These are phyloP conservation scores for Creolimax fragrantissima DNA, from an alignment of 78 protist genomes.

Conservation along the genomic window DNA sequence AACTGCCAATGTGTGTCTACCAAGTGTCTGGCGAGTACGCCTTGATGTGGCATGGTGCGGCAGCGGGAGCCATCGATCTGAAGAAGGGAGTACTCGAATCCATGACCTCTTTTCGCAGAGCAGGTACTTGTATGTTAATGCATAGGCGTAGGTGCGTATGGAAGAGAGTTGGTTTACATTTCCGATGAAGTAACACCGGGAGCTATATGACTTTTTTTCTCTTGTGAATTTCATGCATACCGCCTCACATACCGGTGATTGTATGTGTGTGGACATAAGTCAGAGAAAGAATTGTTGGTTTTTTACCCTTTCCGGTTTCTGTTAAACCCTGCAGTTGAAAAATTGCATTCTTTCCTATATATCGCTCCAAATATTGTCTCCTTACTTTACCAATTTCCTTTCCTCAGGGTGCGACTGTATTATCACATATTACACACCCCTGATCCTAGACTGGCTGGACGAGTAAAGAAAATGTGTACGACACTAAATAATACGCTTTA, in stretches of 20 bases:
- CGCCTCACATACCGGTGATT: background rate
- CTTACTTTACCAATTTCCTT: background rate
- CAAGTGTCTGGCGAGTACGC: constrained; percentile 81
- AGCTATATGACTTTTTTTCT: background rate
- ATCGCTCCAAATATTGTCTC: no score
- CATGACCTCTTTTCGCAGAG: constrained; percentile 45
- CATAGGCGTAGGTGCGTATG: background rate
- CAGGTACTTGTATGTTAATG: constrained; percentile 36
- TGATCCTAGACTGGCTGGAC: constrained; percentile 46
- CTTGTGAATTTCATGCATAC: background rate
- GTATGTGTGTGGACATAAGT: background rate
- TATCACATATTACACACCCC: constrained; percentile 67
- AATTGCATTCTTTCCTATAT: background rate
- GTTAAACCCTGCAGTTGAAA: background rate
- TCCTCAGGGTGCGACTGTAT: constrained; percentile 45
- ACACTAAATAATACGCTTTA: no score
- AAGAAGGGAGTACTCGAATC: constrained; percentile 44
- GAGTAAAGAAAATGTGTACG: background rate
- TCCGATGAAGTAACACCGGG: background rate
- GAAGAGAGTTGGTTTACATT: background rate
- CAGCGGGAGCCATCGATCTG: constrained; percentile 51
- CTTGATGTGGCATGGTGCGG: constrained; percentile 57
- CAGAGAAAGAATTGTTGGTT: background rate
- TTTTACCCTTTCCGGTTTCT: background rate
- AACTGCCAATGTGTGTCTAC: constrained; percentile 56